Percentiles rank a stretch among this genome's conserved stretches.
Evolutionary conservation across 805 yeast species (phyloP).

Genomic region (Pichia pseudocactophila): DNA sequence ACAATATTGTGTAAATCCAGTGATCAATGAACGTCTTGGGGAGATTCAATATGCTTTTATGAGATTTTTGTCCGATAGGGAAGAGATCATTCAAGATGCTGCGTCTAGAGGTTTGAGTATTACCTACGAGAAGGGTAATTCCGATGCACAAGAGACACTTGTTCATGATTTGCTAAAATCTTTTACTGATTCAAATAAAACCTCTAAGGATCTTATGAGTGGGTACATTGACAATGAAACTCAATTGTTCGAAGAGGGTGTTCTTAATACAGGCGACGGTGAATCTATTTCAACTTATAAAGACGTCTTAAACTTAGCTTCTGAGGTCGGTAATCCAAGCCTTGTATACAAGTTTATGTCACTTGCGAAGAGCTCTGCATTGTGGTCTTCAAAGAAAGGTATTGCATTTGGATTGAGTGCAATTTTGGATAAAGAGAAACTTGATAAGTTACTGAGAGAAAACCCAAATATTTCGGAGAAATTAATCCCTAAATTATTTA

Average conservation of each 20-base stretch:
- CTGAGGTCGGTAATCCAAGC: conserved; percentile 93
- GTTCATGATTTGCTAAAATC: conserved; percentile 66
- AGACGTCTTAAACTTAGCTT: conserved; percentile 79
- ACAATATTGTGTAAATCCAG: conserved; percentile 56
- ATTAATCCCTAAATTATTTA: conserved; percentile 71
- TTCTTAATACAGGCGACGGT: conserved; percentile 70
- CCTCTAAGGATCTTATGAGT: conserved; percentile 36
- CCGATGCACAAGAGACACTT: conserved; percentile 57
- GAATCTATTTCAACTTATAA: conserved; percentile 86
- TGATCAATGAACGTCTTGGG: conserved; percentile 36
- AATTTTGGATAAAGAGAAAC: conserved; percentile 67
- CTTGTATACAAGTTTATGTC: conserved; percentile 93
- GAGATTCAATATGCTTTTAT: conserved; percentile 67
- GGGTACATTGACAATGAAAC: conserved; percentile 76
- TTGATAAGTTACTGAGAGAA: conserved; percentile 50
- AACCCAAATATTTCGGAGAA: conserved; percentile 47
- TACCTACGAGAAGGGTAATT: conserved; percentile 69
- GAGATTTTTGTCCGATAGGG: conserved; percentile 70
- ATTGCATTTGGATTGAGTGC: conserved; percentile 90
- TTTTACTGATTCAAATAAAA: conserved; percentile 59
- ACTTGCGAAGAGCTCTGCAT: conserved; percentile 72
- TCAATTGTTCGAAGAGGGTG: conserved; percentile 75
- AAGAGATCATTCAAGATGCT: conserved; percentile 84
- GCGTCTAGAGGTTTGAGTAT: conserved; percentile 84
- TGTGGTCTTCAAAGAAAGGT: conserved; percentile 92